These are phyloP conservation scores for Suhomyces emberorum DNA, from an alignment of 805 yeast genomes.

Conservation along the genomic window DNA sequence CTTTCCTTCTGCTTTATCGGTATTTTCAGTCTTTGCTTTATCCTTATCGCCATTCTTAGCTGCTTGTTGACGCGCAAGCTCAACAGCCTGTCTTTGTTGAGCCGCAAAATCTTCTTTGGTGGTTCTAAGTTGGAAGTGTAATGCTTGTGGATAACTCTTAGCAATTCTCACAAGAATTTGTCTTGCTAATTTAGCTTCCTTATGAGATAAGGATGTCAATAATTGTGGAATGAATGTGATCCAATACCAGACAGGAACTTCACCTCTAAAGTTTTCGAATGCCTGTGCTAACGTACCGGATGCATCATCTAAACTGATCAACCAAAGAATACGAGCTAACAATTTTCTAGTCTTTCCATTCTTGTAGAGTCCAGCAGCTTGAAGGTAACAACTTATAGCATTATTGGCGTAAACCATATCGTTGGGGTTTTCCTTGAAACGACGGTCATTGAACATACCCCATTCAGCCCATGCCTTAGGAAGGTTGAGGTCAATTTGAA, in stretches of 20 bases:
- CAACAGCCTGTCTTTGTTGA: constrained; percentile 69
- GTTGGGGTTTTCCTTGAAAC: constrained; percentile 78
- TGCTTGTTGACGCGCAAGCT: constrained; percentile 23
- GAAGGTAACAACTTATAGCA: constrained; percentile 92
- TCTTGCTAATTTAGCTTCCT: constrained; percentile 86
- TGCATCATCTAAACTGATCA: constrained; percentile 85
- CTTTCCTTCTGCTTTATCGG: constrained; percentile 1
- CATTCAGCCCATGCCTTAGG: constrained; percentile 99
- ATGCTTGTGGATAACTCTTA: constrained; percentile 94
- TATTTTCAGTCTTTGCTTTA: constrained; percentile 3
- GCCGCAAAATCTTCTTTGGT: constrained; percentile 92
- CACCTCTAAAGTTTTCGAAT: constrained; percentile 89
- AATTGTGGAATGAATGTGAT: constrained; percentile 94
- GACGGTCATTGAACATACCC: constrained; percentile 92
- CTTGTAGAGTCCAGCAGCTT: constrained; percentile 96
- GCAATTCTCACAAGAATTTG: constrained; percentile 89
- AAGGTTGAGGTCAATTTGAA: constrained; percentile 86
- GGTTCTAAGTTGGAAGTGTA: constrained; percentile 92
- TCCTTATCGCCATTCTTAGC: constrained; percentile 5
- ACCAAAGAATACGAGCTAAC: constrained; percentile 88
- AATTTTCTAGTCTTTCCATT: constrained; percentile 86
- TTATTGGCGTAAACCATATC: constrained; percentile 85
- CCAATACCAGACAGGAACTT: constrained; percentile 99
- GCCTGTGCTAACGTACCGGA: constrained; percentile 79
- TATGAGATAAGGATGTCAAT: constrained; percentile 82